These are phyloP conservation scores for Peronosclerospora sorghi DNA, from an alignment of 352 stramenopile species.

Conservation along the genomic window DNA sequence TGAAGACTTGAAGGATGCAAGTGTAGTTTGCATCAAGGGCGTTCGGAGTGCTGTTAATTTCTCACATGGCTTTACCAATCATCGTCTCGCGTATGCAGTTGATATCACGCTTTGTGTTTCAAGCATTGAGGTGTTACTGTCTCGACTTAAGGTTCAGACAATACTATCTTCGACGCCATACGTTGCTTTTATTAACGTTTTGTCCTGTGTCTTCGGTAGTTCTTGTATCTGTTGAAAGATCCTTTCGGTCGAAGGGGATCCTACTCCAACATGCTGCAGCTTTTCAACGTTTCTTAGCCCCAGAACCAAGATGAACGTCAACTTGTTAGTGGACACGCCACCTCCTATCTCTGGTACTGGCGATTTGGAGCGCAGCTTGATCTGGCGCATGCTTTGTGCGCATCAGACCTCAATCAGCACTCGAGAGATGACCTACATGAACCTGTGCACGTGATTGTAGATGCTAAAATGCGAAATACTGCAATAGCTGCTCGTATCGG, in stretches of 20 bases:
- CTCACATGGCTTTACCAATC: slow-evolving; percentile 11
- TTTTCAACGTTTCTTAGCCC: neutral
- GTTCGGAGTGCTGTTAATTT: slow-evolving; percentile 10
- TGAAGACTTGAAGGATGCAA: slow-evolving; percentile 10
- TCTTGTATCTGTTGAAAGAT: slow-evolving; percentile 32
- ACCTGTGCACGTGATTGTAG: slow-evolving; percentile 5
- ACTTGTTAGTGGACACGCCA: neutral
- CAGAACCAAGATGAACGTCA: neutral
- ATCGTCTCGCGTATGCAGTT: slow-evolving; percentile 8
- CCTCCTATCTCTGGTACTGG: slow-evolving; percentile 14
- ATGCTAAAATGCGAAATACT: slow-evolving; percentile 9
- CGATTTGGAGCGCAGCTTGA: slow-evolving; percentile 24
- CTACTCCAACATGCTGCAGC: neutral
- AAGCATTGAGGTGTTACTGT: slow-evolving; percentile 15
- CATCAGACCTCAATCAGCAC: slow-evolving; percentile 14
- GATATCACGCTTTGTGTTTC: slow-evolving; percentile 13
- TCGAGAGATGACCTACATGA: neutral
- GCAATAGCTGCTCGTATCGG: slow-evolving; percentile 23
- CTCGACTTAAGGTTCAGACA: slow-evolving; percentile 23
- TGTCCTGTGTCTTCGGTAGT: slow-evolving; percentile 13
- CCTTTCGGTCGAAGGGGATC: slow-evolving; percentile 8
- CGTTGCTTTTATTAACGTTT: neutral
- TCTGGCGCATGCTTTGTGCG: slow-evolving; percentile 6
- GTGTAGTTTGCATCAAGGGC: slow-evolving; percentile 11
- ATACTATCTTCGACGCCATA: neutral